Conservation (phyloP, 2,329 filamentous ascomycete genomes). For the Aspergillus neoniger region DNA sequence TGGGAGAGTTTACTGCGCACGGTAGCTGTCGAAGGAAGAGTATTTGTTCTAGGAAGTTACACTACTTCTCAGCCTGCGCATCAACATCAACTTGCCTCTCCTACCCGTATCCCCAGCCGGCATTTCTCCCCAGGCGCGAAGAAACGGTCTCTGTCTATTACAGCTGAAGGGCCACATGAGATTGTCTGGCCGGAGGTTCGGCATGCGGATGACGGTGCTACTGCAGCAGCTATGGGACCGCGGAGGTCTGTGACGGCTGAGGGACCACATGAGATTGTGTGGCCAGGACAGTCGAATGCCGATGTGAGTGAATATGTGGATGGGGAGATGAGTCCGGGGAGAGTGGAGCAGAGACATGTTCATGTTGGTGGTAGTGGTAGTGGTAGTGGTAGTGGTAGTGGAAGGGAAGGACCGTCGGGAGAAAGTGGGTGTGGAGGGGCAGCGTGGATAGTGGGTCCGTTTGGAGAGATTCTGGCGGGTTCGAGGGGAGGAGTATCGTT, state of each 20-base stretch:
- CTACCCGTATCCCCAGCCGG: too few relatives aligned
- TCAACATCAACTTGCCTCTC: too few relatives aligned
- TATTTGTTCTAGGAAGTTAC: background rate
- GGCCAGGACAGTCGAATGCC: constrained; percentile 29
- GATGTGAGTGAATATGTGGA: background rate
- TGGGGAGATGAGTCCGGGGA: background rate
- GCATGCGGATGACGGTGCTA: too few relatives aligned
- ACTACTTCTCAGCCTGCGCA: background rate
- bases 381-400: background rate
- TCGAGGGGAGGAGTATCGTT: background rate
- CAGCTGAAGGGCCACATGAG: background rate
- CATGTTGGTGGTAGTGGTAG: background rate
- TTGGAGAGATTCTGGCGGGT: background rate
- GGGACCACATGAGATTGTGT: constrained; percentile 51
- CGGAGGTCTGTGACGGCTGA: constrained; percentile 36
- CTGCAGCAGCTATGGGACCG: background rate
- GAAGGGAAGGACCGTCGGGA: too few relatives aligned
- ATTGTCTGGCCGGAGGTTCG: background rate
- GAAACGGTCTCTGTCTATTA: background rate
- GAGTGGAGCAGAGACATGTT: background rate
- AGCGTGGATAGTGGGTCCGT: background rate
- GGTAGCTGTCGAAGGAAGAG: background rate
- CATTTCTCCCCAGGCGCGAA: background rate
- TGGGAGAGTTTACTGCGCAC: background rate
- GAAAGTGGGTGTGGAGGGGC: background rate